phyloP scores from a whole-genome alignment of 768 basidiomycete species.

The Boletus speciosus region DNA sequence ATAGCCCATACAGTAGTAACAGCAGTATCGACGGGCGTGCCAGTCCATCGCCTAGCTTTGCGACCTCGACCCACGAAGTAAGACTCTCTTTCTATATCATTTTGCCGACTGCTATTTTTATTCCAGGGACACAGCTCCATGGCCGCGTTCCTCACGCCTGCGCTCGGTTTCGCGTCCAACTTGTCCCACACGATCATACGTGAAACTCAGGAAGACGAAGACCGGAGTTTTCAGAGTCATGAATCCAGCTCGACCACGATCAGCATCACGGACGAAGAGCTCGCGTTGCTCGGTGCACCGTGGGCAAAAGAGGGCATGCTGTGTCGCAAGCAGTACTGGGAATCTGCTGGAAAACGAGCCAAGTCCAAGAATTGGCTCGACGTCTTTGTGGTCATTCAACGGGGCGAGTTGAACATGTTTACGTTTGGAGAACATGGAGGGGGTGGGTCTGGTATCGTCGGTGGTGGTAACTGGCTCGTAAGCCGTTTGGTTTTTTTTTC shows the following conservation, averaged over 20 bases:
- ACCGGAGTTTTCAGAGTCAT: constrained; percentile 62
- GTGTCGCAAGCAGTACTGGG: constrained; percentile 93
- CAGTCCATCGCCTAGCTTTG: constrained; percentile 92
- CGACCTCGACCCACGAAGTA: constrained; percentile 85
- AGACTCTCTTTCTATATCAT: not conserved
- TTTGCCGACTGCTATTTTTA: constrained; percentile 9
- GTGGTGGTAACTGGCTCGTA: constrained; percentile 98
- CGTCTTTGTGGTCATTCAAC: constrained; percentile 93
- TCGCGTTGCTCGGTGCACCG: constrained; percentile 91
- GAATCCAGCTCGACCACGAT: constrained; percentile 67
- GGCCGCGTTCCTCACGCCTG: constrained; percentile 71
- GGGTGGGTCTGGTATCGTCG: constrained; percentile 66
- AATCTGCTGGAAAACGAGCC: constrained; percentile 74
- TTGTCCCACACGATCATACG: constrained; percentile 95
- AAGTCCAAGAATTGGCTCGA: constrained; percentile 92
- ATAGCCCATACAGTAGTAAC: constrained; percentile 81
- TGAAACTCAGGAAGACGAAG: constrained; percentile 87
- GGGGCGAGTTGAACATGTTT: constrained; percentile 95
- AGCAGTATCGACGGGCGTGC: constrained; percentile 82
- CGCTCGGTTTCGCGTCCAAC: constrained; percentile 96
- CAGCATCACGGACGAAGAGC: constrained; percentile 91
- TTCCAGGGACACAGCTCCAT: constrained; percentile 59
- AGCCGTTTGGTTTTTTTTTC: constrained; percentile 33
- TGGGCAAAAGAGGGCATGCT: constrained; percentile 99
- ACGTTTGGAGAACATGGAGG: constrained; percentile 76